These are phyloP conservation scores for Physcomitrellopsis africana DNA, from an alignment of 225 moss, liverwort and hornwort species.

Conservation along the genomic window DNA sequence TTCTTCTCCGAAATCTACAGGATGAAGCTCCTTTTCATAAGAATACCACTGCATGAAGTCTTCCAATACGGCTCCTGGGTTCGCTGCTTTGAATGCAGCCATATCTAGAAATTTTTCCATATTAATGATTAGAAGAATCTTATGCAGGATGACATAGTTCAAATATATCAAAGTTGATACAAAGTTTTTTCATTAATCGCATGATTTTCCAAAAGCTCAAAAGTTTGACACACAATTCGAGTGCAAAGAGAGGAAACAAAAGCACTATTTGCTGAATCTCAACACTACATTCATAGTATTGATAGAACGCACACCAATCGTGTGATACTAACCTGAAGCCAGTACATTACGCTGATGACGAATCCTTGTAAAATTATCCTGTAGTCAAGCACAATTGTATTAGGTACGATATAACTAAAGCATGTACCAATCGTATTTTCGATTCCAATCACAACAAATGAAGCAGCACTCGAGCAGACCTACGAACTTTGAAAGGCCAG, in stretches of 20 bases:
- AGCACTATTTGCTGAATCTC: background rate
- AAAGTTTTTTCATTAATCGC: background rate
- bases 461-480: background rate
- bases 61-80: constrained; percentile 82
- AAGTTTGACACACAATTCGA: constrained; percentile 3
- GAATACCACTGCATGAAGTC: constrained; percentile 95
- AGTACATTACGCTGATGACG: constrained; percentile 77
- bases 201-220: background rate
- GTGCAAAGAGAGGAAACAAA: constrained; percentile 1
- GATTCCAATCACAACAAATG: constrained; percentile 4
- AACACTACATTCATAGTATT: background rate
- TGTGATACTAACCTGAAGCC: constrained; percentile 72
- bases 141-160: background rate
- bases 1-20: constrained; percentile 47
- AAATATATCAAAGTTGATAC: constrained; percentile 13
- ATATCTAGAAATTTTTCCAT: constrained; percentile 58
- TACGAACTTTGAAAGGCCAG: constrained; percentile 18
- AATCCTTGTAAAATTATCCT: constrained; percentile 59
- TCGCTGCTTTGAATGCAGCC: constrained; percentile 95
- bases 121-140: constrained; percentile 24
- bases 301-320: constrained; percentile 22
- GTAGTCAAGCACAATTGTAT: constrained; percentile 25
- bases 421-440: background rate
- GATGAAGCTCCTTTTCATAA: constrained; percentile 65
- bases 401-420: constrained; percentile 15